Conservation (phyloP, 768 basidiomycete genomes). For the Xanthoconium stramineum region DNA sequence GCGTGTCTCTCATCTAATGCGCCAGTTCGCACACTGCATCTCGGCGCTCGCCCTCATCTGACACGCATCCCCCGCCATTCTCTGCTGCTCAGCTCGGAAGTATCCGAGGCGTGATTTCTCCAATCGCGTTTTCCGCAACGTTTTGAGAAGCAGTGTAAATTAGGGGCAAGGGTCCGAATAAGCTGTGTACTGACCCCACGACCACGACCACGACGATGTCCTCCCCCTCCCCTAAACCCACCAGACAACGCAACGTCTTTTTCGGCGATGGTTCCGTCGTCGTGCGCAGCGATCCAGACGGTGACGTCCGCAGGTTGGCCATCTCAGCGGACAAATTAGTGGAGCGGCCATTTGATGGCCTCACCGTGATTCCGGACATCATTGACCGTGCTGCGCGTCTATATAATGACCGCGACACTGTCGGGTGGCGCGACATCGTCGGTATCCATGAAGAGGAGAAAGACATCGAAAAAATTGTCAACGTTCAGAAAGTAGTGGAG, state of each 20-base stretch:
- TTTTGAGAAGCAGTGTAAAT: no score
- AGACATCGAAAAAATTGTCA: constrained; percentile 79
- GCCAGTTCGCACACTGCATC: no score
- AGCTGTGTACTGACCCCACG: background rate
- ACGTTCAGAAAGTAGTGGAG: constrained; percentile 79
- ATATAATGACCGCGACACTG: constrained; percentile 69
- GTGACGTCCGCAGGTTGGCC: constrained; percentile 54
- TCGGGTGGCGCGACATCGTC: constrained; percentile 78
- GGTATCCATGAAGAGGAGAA: constrained; percentile 81
- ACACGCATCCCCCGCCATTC: no score
- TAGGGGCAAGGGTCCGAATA: no score
- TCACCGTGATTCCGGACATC: constrained; percentile 81
- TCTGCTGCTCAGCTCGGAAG: no score
- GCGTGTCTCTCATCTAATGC: no score
- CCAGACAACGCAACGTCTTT: constrained; percentile 23
- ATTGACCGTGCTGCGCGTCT: constrained; percentile 69
- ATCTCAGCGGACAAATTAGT: constrained; percentile 56
- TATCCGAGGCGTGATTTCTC: no score
- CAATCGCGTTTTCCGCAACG: no score
- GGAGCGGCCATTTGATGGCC: constrained; percentile 67
- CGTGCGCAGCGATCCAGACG: constrained; percentile 51
- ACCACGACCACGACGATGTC: background rate
- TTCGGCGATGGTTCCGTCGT: constrained; percentile 66
- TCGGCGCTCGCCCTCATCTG: no score
- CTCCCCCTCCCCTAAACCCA: constrained; percentile 1